phyloP scores from a whole-genome alignment of 1,284 basidiomycete genomes.

The Megacollybia platyphylla region DNA sequence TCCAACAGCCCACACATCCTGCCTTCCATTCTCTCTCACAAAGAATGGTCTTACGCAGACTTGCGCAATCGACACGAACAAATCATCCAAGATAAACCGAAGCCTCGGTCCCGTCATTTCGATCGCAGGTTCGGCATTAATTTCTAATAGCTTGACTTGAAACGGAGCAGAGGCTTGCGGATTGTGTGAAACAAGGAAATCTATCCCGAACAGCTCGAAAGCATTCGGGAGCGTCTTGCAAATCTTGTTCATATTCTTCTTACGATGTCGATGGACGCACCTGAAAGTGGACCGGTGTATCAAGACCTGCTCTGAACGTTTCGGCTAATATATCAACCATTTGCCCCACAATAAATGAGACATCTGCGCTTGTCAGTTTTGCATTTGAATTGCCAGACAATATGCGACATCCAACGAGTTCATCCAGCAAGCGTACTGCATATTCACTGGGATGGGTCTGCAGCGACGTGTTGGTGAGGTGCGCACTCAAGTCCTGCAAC shows the following conservation, averaged over 20 bases:
- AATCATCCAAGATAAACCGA: conserved; percentile 65
- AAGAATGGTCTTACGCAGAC: conserved; percentile 66
- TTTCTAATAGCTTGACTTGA: conserved; percentile 73
- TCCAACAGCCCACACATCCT: conserved; percentile 20
- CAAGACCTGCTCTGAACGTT: conserved; percentile 76
- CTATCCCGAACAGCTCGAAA: conserved; percentile 91
- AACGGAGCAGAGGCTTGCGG: conserved; percentile 17
- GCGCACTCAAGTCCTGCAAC: conserved; percentile 52
- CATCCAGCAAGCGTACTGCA: conserved; percentile 64
- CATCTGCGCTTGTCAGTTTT: conserved; percentile 25
- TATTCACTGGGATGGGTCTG: conserved; percentile 61
- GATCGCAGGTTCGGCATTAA: conserved; percentile 95
- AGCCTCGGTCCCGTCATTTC: conserved; percentile 84
- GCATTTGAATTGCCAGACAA: conserved; percentile 20
- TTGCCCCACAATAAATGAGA: conserved; percentile 46
- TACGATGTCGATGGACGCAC: conserved; percentile 21
- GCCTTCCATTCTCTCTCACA: background rate
- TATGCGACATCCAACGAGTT: conserved; percentile 56
- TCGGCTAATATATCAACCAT: conserved; percentile 63
- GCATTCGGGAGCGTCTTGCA: conserved; percentile 76
- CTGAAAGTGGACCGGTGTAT: conserved; percentile 83
- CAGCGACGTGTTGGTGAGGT: conserved; percentile 95
- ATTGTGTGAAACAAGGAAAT: conserved; percentile 69
- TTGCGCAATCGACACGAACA: conserved; percentile 65
- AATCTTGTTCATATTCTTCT: background rate